phyloP scores from a whole-genome alignment of 2,329 filamentous ascomycete genomes.

The Diaporthe citri region DNA sequence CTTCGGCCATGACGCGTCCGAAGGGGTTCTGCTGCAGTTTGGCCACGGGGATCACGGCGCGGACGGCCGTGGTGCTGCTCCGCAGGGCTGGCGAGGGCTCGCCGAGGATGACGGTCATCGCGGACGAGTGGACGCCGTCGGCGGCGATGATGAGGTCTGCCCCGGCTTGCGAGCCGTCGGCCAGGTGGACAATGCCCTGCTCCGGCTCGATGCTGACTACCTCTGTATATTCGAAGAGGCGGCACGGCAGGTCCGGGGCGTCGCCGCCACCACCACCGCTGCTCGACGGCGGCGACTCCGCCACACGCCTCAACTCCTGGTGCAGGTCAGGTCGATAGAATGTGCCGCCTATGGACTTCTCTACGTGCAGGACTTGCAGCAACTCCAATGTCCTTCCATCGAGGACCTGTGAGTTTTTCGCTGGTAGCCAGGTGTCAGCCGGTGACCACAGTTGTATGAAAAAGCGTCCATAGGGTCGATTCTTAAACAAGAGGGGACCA shows the following conservation, averaged over 20 bases:
- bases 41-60: constrained; percentile 8
- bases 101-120: constrained; percentile 11
- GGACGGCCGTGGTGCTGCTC: constrained; percentile 9
- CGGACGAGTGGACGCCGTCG: constrained; percentile 22
- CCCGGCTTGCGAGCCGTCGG: neutral
- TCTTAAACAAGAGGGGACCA: neutral
- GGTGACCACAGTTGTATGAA: neutral
- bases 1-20: constrained; percentile 1
- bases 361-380: constrained; percentile 10
- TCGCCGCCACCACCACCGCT: neutral
- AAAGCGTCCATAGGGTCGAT: neutral
- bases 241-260: neutral
- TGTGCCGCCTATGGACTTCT: neutral
- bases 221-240: constrained; percentile 9
- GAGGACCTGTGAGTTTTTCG: constrained; percentile 7
- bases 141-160: constrained; percentile 25
- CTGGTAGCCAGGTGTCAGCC: neutral
- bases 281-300: neutral
- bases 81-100: constrained; percentile 3
- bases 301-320: constrained; percentile 3
- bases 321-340: constrained; percentile 15
- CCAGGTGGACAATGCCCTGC: constrained; percentile 9
- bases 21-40: constrained; percentile 12
- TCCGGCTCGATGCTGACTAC: constrained; percentile 16
- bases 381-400: constrained; percentile 15